Percentiles rank a stretch among this genome's conserved stretches.
phyloP scores from a whole-genome alignment of 2,329 filamentous ascomycete species.

The Amphichorda felina region DNA sequence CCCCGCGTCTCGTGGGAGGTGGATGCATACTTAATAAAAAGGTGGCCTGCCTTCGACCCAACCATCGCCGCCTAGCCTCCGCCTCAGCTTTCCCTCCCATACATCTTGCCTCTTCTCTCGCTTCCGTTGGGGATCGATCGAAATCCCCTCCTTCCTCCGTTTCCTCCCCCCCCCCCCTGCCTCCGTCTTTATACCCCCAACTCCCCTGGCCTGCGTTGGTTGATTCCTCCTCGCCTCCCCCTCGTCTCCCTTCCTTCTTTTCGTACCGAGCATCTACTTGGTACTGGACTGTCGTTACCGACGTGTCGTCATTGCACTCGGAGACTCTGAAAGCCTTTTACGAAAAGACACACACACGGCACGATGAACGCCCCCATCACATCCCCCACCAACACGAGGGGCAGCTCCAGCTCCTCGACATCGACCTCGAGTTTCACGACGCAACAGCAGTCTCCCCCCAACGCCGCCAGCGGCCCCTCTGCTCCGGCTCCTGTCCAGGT shows the following conservation, averaged over 20 bases:
- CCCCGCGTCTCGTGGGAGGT: too few relatives aligned
- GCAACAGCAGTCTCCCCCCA: conserved; percentile 13
- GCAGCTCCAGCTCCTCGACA: background rate
- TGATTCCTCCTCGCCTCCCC: background rate
- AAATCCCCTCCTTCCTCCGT: too few relatives aligned
- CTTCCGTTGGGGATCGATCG: too few relatives aligned
- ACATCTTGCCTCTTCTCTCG: too few relatives aligned
- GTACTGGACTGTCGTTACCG: background rate
- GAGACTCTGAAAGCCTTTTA: background rate
- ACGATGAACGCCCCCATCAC: conserved; percentile 23
- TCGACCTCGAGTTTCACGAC: conserved; percentile 12
- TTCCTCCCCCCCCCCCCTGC: too few relatives aligned
- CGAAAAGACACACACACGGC: background rate
- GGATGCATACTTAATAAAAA: too few relatives aligned
- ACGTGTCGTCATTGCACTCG: background rate
- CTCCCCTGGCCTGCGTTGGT: too few relatives aligned
- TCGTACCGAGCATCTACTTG: background rate
- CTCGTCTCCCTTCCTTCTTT: background rate
- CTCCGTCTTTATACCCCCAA: too few relatives aligned
- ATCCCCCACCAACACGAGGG: conserved; percentile 7
- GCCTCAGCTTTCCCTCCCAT: too few relatives aligned
- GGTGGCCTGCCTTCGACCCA: too few relatives aligned
- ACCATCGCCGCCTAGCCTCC: too few relatives aligned
- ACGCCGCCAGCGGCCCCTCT: conserved; percentile 9
- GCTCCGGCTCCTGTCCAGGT: conserved; percentile 14